Evolutionary conservation across 495 filamentous ascomycete species (phyloP).

Genomic region (Stereocaulon alpinum): DNA sequence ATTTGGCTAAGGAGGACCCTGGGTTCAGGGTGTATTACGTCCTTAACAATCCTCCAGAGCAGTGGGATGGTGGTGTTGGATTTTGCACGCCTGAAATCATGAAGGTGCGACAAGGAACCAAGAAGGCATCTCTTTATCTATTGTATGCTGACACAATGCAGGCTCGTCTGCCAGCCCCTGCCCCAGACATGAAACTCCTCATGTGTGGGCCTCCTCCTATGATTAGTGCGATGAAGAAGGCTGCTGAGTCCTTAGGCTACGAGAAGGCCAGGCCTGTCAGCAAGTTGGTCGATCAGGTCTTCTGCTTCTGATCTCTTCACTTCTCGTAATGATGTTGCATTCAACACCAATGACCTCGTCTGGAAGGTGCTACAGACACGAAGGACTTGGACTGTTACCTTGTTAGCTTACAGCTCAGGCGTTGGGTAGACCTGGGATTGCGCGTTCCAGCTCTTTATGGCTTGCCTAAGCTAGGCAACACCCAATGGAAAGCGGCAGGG

Average conservation of each 20-base stretch:
- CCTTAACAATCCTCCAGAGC: slow-evolving; percentile 86
- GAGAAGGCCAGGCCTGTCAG: slow-evolving; percentile 85
- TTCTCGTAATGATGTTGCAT: neutral
- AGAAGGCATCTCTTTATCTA: neutral
- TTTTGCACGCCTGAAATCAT: slow-evolving; percentile 96
- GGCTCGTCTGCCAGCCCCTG: slow-evolving; percentile 59
- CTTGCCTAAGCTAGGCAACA: no score
- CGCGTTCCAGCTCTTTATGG: no score
- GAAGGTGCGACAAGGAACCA: slow-evolving; percentile 48
- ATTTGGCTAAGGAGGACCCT: slow-evolving; percentile 61
- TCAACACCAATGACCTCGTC: neutral
- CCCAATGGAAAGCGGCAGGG: no score
- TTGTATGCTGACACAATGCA: slow-evolving; percentile 1
- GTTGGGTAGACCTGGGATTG: no score
- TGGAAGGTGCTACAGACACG: no score
- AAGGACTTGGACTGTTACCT: no score
- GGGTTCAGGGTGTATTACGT: slow-evolving; percentile 86
- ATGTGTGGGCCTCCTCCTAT: slow-evolving; percentile 95
- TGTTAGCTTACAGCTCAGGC: no score
- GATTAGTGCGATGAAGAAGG: slow-evolving; percentile 96
- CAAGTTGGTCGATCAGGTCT: slow-evolving; percentile 96
- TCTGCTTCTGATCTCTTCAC: slow-evolving; percentile 60
- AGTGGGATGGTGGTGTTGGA: slow-evolving; percentile 81
- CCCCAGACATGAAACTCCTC: slow-evolving; percentile 84
- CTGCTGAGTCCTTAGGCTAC: slow-evolving; percentile 77